A percentile compares a stretch with the other conserved stretches of the same genome.
Evolutionary conservation across 2,329 filamentous ascomycete species (phyloP).

Genomic region (Pezicula carpinea): DNA sequence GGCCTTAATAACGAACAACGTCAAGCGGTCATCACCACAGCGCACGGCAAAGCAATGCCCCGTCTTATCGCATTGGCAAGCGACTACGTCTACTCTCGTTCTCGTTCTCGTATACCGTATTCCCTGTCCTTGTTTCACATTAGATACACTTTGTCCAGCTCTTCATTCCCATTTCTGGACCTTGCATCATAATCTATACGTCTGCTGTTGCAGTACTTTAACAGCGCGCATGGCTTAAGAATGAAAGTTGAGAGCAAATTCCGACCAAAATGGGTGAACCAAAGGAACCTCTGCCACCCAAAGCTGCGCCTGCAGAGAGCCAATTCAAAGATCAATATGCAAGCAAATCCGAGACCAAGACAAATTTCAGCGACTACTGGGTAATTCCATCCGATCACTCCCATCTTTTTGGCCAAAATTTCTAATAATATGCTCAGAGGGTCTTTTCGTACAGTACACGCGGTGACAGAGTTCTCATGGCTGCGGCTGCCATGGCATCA

Average conservation of each 20-base stretch:
- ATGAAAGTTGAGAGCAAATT: neutral
- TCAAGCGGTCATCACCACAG: too few relatives aligned
- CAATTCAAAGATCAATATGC: slow-evolving; percentile 18
- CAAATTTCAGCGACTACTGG: slow-evolving; percentile 17
- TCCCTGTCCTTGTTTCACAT: too few relatives aligned
- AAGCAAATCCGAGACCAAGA: slow-evolving; percentile 19
- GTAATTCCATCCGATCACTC: slow-evolving; percentile 8
- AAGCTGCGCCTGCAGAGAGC: neutral
- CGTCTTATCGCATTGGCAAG: too few relatives aligned
- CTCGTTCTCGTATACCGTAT: too few relatives aligned
- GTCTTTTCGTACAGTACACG: slow-evolving; percentile 23
- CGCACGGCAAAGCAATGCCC: too few relatives aligned
- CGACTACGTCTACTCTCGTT: too few relatives aligned
- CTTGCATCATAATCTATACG: too few relatives aligned
- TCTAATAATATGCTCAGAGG: slow-evolving; percentile 11
- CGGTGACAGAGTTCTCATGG: slow-evolving; percentile 18
- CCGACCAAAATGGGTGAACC: neutral
- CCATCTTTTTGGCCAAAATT: neutral
- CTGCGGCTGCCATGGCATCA: slow-evolving; percentile 13
- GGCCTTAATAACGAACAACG: too few relatives aligned
- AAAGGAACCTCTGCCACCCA: neutral
- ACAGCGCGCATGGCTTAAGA: too few relatives aligned
- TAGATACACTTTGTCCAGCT: too few relatives aligned
- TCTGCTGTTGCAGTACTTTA: too few relatives aligned
- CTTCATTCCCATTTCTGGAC: too few relatives aligned